phyloP scores from a whole-genome alignment of 208 protist genomes.

The Acanthamoeba triangularis region DNA sequence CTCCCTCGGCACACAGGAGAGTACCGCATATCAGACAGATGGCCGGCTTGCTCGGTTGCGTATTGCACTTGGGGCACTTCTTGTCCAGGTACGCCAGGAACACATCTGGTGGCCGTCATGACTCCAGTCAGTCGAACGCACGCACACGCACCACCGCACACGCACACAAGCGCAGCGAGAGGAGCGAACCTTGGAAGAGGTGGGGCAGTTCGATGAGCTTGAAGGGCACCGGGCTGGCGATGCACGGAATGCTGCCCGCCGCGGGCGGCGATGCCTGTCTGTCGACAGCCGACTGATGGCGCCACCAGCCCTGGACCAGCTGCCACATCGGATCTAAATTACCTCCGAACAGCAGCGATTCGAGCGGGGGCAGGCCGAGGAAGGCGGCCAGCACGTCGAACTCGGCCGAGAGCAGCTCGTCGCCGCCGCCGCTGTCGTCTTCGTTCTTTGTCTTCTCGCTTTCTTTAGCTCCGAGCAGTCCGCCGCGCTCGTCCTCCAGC shows the following conservation, averaged over 20 bases:
- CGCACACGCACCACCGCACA: neutral
- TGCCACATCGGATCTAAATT: neutral
- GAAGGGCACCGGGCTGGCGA: slow-evolving; percentile 17
- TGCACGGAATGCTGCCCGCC: neutral
- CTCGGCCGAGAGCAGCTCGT: neutral
- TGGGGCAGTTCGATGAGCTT: slow-evolving; percentile 50
- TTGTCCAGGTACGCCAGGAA: slow-evolving; percentile 22
- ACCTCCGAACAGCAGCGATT: neutral
- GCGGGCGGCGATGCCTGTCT: neutral
- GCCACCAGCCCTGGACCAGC: slow-evolving; percentile 19
- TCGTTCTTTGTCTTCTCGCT: neutral
- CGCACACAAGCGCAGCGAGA: neutral
- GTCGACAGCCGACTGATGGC: neutral
- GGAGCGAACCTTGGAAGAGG: slow-evolving; percentile 24
- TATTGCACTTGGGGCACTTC: slow-evolving; percentile 45
- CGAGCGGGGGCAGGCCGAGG: slow-evolving; percentile 8
- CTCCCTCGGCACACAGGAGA: neutral
- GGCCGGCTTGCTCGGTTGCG: slow-evolving; percentile 33
- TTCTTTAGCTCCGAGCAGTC: neutral
- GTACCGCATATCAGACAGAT: slow-evolving; percentile 44
- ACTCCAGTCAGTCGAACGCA: neutral
- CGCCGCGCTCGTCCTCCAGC: neutral
- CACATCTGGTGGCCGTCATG: neutral
- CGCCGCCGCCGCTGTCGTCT: neutral
- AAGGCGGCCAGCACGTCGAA: slow-evolving; percentile 16